Evolutionary conservation across 2,329 filamentous ascomycete species (phyloP), one percentile per base, ranked within the genome.

Genomic region (Trichoderma koningii): DNA sequence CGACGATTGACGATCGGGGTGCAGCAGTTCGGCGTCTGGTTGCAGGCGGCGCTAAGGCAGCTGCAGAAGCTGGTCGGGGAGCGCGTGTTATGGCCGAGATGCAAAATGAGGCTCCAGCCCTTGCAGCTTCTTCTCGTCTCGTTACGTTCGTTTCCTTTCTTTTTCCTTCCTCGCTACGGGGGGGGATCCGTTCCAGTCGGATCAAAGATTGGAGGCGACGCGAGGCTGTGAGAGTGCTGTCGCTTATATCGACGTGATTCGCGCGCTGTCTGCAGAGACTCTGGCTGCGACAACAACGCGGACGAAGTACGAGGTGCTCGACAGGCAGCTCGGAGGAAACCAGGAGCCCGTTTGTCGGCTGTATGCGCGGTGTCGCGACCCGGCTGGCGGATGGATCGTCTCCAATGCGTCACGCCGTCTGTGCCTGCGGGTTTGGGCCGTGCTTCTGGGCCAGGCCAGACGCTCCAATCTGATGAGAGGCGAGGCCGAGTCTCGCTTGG

Each of bases 231-330:
- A 44, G 48, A 45, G 10, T 44, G 50, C 23, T 47, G 50, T 15
- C 50, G 56, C 44, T 60, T 60, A 41, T 60, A 41, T 50, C 41
- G 50, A 55, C 59, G 48, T 63, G 50, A 34, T 52, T 63, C 10
- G 38, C 50, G 59, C 59, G 44, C 41, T 42, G 21, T 38, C n/a
- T 38, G 2, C 14, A 21, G 55, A n/a, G n/a, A 26, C 28, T 50
- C 41, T 41, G 26, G 62, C 57, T 64, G 53, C 62, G 62, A 64
- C 55, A 52, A 45, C 62, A 52, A 59, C 57, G 52, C 21, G 62
- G 26, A 23, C 34, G 45, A 60, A 51, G 23, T 56, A 28, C 23
- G 34, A 45, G 55, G 55, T 44, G 51, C 21, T 63, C 12, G 59
- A 50, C 21, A 48, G n/a, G 56, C 53, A 23, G 48, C 59, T 34